These are phyloP conservation scores for Ustilago nuda DNA, from an alignment of 1,284 basidiomycete species.

Conservation along the genomic window DNA sequence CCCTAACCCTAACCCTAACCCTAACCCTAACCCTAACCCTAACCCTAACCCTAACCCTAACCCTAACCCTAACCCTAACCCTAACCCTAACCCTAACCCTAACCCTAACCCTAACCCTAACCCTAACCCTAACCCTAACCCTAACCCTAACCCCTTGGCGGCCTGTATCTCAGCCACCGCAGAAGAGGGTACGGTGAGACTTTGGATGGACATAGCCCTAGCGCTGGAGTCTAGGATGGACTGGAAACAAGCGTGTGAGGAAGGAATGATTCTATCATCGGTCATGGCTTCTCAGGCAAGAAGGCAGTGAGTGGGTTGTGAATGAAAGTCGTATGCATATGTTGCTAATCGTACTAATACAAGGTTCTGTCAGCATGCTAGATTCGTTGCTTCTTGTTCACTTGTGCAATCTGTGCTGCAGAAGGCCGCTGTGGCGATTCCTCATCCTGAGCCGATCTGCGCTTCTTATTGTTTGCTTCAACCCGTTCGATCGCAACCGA, in stretches of 20 bases:
- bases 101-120: slow-evolving; percentile 15
- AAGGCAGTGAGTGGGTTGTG: background rate
- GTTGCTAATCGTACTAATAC: background rate
- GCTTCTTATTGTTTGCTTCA: slow-evolving; percentile 14
- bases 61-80: slow-evolving; percentile 14
- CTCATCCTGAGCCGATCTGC: slow-evolving; percentile 10
- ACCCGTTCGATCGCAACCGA: background rate
- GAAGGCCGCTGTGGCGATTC: background rate
- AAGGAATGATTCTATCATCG: background rate
- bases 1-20: slow-evolving; percentile 5
- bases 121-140: slow-evolving; percentile 6
- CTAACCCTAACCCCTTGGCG: too few relatives aligned
- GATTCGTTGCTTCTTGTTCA: slow-evolving; percentile 27
- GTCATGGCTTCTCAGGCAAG: background rate
- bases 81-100: slow-evolving; percentile 16
- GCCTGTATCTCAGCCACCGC: too few relatives aligned
- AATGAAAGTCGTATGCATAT: background rate
- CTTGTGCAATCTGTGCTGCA: background rate
- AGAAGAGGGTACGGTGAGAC: too few relatives aligned
- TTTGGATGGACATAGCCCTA: too few relatives aligned
- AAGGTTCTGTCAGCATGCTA: slow-evolving; percentile 2
- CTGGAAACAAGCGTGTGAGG: too few relatives aligned
- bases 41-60: slow-evolving; percentile 11
- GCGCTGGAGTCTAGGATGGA: too few relatives aligned
- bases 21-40: slow-evolving; percentile 11